Evolutionary conservation across 148 eudicot species (phyloP), one percentile per base, ranked within the genome.

Genomic region (Hydrangea macrophylla): DNA sequence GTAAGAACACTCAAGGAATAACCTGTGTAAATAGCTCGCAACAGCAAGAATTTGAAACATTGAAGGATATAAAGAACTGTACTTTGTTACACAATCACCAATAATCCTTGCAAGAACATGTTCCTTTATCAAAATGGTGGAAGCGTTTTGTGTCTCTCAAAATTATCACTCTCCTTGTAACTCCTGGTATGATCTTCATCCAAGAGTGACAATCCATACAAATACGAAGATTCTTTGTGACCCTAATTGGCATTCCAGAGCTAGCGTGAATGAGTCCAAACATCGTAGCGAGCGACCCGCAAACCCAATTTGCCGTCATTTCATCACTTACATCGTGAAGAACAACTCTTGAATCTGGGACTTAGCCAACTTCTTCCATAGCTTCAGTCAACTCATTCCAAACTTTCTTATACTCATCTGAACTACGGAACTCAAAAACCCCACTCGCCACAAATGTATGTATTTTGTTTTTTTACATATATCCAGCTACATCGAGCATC

Each of bases 401-500:
- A 20, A 62, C 17, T 26, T 27, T 54, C 59, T 40, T 71, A 32
- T 26, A 78, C 64, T 78, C 78, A n/a, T 59, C 68, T 12, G 78
- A 65, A 66, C 66, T 74, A 65, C 81, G 71, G 51, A 73, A 58
- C 32, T 65, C 64, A 64, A 60, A 73, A 55, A 56, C 70, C 30
- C 73, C 81, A 56, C 74, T 70, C 40, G 75, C 75, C 11, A 78
- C 32, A 74, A 78, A 81, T 51, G 73, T 68, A 59, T 74, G 76
- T 32, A 74, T 30, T 68, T 28, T 62, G 58, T 71, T 65, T 64
- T n/a, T 71, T 81, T 8, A 77, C 44, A 26, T 74, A 74, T 62
- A 81, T 64, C 81, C 84, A 81, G 62, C 76, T 81, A 65, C 84
- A 81, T 24, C 78, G 76, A 22, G 72, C 64, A 62, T 70, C 81